Evolutionary conservation across 2,329 filamentous ascomycete genomes (phyloP), one percentile per base, ranked within the genome.

Genomic region (Alternaria alternata): DNA sequence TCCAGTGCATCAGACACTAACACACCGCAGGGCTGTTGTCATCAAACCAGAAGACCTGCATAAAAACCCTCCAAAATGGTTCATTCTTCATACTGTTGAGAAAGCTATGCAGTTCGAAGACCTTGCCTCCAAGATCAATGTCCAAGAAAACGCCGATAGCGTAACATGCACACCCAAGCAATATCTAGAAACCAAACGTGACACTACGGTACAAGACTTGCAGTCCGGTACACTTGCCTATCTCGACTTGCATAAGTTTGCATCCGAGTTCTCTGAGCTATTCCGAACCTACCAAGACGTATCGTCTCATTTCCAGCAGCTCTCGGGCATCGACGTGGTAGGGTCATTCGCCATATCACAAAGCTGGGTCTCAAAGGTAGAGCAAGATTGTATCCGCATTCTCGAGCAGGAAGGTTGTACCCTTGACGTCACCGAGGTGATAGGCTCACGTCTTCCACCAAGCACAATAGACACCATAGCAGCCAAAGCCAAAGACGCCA

Each of bases 1-100:
- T 22, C 7, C 36, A 20, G 12, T 14, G 28, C 38, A 18, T 18
- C 22, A 28, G 3, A 18, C 7, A 42, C 26, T 59, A 36, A 64
- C 41, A 59, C 43, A 42, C 9, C 18, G 26, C n/a, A 73, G 70
- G 26, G 43, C 58, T 22, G 30, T 69, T 7, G 51, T 60, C 5
- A 52, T 76, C 16, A 34, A 36, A 12, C 48, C 74, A 12, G 52
- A 57, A 32, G 44, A 64, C 20, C 36, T 76, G 5, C 60, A 64
- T 16, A 70, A 71, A 4, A 55, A 51, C 11, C 72, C 74, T 8
- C 73, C 75, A 11, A 34, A 36, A 38, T 76, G 72, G 71, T 69
- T 69, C 26, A 63, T 72, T 36, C 56, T 55, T 14, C 59, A 54
- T 11, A 57, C 42, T 36, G 14, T 73, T 11, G 36, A 69, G 7